Evolutionary conservation across 129 eudicot species (phyloP), one percentile per base, ranked within the genome.

Genomic region (Smallanthus sonchifolius): DNA sequence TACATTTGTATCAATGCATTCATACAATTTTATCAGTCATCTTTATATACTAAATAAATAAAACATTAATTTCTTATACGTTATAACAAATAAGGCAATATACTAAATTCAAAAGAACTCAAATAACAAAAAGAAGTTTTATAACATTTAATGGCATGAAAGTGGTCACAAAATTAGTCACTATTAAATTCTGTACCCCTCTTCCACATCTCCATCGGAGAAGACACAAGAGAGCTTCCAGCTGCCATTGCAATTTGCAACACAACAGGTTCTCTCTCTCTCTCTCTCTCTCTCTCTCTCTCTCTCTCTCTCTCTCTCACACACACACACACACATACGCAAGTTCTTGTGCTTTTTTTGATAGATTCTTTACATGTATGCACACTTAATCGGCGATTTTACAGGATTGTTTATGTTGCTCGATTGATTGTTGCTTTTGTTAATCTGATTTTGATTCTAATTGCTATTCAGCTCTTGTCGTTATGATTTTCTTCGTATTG

Each of bases 171-270:
- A 48, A 15, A 48, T 14, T 48, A 1, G 16, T 10, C 0, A 1
- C 51, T 13, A 10, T 13, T 8, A 17, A 54, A 19, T 6, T 54
- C 11, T 54, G 10, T 8, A 32, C 60, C 84, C 89, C 65, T 72
- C 80, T 7, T 83, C 80, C 70, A 84, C 85, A 54, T 54, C 6
- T 54, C 28, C 30, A 54, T 17, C 10, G 28, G 11, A 54, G 30
- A 54, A 54, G 11, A 7, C 60, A 54, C 10, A 54, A 54, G 19
- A 90, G 73, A 76, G 77, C 87, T 47, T 80, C 80, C 49, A 84
- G 86, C 75, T 84, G 92, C 85, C 85, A 84, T 80, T 86, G 92
- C 60, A 87, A 55, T 28, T n/a, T n/a, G 80, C 82, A 54, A 88
- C 86, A 75, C 30, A 24, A 24, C 2, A 38, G 42, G 42, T 77